phyloP scores from a whole-genome alignment of 2,329 filamentous ascomycete species.

The Xylogone sp. region DNA sequence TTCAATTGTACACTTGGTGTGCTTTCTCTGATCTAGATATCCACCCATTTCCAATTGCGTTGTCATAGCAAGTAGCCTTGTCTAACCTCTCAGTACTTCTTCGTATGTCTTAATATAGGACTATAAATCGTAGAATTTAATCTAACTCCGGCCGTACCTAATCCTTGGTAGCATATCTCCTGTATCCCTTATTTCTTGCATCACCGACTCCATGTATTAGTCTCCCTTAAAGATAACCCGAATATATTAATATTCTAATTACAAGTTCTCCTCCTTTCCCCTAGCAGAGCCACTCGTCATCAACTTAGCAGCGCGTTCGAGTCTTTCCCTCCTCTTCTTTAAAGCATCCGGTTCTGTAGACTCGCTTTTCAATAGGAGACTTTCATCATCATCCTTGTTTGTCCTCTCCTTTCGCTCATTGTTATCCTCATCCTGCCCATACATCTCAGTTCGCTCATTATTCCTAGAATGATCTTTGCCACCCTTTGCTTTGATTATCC shows the following conservation, averaged over 20 bases:
- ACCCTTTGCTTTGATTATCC: not conserved
- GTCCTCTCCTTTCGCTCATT: not conserved
- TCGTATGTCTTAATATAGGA: not conserved
- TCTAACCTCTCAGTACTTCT: constrained; percentile 6
- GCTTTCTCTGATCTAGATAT: constrained; percentile 26
- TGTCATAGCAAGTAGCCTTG: constrained; percentile 26
- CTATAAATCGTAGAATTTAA: not conserved
- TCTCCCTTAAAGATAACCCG: no score
- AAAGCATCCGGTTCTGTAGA: constrained; percentile 25
- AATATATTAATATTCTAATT: no score
- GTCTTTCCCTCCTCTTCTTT: constrained; percentile 33
- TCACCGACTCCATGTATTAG: constrained; percentile 14
- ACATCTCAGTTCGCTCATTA: constrained; percentile 6
- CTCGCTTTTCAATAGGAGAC: constrained; percentile 16
- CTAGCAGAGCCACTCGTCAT: constrained; percentile 17
- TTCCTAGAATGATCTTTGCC: not conserved
- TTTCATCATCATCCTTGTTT: constrained; percentile 3
- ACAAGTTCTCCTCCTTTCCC: not conserved
- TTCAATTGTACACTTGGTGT: constrained; percentile 13
- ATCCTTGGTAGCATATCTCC: not conserved
- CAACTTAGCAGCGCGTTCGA: constrained; percentile 37
- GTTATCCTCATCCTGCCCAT: not conserved
- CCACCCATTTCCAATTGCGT: constrained; percentile 23
- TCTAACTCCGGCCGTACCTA: not conserved
- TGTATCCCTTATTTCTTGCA: constrained; percentile 6